Conservation (phyloP, 1,139 yeast genomes). For the Hyphopichia fennica region DNA sequence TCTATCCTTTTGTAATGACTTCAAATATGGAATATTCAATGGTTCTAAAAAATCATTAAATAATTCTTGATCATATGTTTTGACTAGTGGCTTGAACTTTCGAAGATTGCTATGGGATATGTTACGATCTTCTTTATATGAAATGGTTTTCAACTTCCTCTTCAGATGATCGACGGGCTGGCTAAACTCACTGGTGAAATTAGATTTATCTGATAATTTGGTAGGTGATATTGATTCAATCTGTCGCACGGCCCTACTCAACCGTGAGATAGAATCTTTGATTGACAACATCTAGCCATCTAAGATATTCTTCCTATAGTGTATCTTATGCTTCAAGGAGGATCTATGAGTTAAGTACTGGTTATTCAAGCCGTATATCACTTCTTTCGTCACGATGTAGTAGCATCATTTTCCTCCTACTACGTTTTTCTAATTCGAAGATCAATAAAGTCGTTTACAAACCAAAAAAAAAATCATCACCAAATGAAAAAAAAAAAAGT, state of each 20-base stretch:
- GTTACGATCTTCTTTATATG: background rate
- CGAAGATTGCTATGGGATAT: slow-evolving; percentile 9
- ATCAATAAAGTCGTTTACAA: background rate
- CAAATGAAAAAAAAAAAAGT: background rate
- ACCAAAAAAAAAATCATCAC: slow-evolving; percentile 1
- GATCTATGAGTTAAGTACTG: no score
- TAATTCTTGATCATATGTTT: slow-evolving; percentile 21
- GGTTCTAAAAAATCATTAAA: slow-evolving; percentile 40
- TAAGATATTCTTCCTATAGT: background rate
- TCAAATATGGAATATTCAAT: slow-evolving; percentile 34
- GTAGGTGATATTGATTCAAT: slow-evolving; percentile 12
- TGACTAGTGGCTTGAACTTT: slow-evolving; percentile 12
- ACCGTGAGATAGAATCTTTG: slow-evolving; percentile 22
- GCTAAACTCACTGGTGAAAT: background rate
- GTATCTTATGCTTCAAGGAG: no score
- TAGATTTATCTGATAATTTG: background rate
- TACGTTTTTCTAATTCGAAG: background rate
- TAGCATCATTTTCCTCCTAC: background rate
- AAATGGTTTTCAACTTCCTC: background rate
- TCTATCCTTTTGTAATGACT: slow-evolving; percentile 24
- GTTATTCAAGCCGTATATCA: no score
- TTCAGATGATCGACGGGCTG: background rate
- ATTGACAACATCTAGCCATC: slow-evolving; percentile 10
- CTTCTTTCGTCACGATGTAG: background rate
- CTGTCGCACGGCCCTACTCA: slow-evolving; percentile 21